Conservation (phyloP, 1,284 basidiomycete species). For the Stereum hirsutum region DNA sequence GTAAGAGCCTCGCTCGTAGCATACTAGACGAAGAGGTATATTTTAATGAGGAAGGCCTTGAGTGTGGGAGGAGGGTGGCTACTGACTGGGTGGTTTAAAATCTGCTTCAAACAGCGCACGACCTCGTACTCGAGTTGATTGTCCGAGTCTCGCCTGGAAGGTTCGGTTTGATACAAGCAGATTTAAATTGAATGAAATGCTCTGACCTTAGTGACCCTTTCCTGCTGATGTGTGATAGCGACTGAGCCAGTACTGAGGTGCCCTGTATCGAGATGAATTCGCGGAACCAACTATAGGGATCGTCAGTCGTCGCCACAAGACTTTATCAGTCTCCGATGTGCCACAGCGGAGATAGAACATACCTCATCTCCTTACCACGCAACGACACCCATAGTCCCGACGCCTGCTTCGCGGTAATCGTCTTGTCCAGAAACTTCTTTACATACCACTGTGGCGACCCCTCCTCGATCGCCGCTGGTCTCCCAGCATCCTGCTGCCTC, state of each 20-base stretch:
- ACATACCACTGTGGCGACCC: slow-evolving; percentile 85
- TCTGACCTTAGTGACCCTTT: slow-evolving; percentile 60
- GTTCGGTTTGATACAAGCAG: neutral
- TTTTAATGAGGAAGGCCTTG: neutral
- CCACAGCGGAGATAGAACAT: neutral
- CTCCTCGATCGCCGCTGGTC: slow-evolving; percentile 38
- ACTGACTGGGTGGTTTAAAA: slow-evolving; percentile 15
- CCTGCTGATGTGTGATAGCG: slow-evolving; percentile 66
- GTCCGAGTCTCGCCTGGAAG: slow-evolving; percentile 54
- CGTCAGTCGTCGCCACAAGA: neutral
- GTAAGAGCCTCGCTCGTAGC: slow-evolving; percentile 75
- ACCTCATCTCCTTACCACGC: slow-evolving; percentile 24
- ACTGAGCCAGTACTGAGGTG: slow-evolving; percentile 80
- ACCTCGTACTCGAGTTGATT: slow-evolving; percentile 80
- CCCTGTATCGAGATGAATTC: slow-evolving; percentile 76
- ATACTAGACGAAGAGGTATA: slow-evolving; percentile 31
- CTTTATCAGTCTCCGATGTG: too few species aligned
- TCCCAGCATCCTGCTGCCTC: slow-evolving; percentile 49
- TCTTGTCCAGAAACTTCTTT: slow-evolving; percentile 81
- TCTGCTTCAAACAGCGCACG: slow-evolving; percentile 80
- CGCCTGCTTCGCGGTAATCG: slow-evolving; percentile 78
- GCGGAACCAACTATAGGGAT: slow-evolving; percentile 61
- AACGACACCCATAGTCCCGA: slow-evolving; percentile 73
- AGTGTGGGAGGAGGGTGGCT: too few species aligned
- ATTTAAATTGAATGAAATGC: slow-evolving; percentile 12